phyloP scores from a whole-genome alignment of 1,284 basidiomycete species.

The Veloboletus limbatus region DNA sequence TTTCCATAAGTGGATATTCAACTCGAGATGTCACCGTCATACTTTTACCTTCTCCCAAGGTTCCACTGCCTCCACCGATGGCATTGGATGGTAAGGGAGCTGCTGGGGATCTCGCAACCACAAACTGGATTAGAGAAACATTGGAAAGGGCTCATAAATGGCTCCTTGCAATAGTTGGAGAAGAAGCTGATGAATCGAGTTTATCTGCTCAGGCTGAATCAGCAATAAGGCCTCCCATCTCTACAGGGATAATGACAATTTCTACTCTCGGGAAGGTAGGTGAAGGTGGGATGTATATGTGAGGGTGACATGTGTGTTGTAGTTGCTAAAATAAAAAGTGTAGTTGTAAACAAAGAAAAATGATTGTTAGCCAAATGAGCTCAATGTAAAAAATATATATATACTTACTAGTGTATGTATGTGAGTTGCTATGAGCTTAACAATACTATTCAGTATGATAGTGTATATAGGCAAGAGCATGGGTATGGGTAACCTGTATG shows the following conservation, averaged over 20 bases:
- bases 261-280: slow-evolving; percentile 35
- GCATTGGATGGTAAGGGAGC: slow-evolving; percentile 34
- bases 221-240: neutral
- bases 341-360: no score
- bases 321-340: no score
- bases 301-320: neutral
- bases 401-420: no score
- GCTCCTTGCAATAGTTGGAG: slow-evolving; percentile 34
- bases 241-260: neutral
- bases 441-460: no score
- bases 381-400: no score
- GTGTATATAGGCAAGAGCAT: no score
- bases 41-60: slow-evolving; percentile 51
- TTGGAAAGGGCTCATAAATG: slow-evolving; percentile 39
- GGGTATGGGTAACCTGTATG: no score
- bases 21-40: slow-evolving; percentile 29
- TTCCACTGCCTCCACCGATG: slow-evolving; percentile 40
- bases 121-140: slow-evolving; percentile 37
- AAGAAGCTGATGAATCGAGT: slow-evolving; percentile 13
- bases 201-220: slow-evolving; percentile 8
- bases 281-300: slow-evolving; percentile 62
- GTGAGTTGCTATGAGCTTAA: no score
- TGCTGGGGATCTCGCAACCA: slow-evolving; percentile 32
- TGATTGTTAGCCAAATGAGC: no score
- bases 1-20: slow-evolving; percentile 21